A percentile compares a stretch with the other conserved stretches of the same genome.
These are phyloP conservation scores for Artemisia annua DNA, from an alignment of 129 eudicot genomes.

Conservation along the genomic window DNA sequence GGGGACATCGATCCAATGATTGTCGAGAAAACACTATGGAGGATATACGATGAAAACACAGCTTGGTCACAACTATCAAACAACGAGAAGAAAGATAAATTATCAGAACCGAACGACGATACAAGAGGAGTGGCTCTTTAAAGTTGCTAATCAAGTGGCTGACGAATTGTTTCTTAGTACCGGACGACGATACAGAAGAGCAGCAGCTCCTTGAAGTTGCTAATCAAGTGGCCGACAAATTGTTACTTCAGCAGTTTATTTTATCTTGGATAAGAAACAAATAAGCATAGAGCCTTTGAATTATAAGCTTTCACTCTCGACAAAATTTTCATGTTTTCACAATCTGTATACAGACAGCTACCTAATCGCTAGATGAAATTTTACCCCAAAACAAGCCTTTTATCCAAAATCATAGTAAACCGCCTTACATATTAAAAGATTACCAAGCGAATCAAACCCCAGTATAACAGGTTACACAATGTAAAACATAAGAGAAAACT, in stretches of 20 bases:
- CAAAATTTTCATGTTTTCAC: not conserved
- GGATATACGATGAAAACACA: slow-evolving; percentile 70
- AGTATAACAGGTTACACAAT: not conserved
- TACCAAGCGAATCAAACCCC: not conserved
- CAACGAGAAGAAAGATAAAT: not conserved
- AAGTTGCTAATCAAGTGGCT: slow-evolving; percentile 38
- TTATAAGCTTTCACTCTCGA: not conserved
- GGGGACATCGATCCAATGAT: slow-evolving; percentile 76
- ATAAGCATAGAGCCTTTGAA: slow-evolving; percentile 9
- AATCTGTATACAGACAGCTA: not conserved
- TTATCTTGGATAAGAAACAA: not conserved
- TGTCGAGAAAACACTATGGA: slow-evolving; percentile 59
- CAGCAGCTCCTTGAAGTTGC: slow-evolving; percentile 61
- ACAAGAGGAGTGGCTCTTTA: slow-evolving; percentile 48
- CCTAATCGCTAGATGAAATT: slow-evolving; percentile 17
- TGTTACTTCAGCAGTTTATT: not conserved
- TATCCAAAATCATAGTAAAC: not conserved
- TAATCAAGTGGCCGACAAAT: slow-evolving; percentile 20
- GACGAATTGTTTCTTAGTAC: not conserved
- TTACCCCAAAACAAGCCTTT: not conserved
- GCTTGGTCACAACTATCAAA: slow-evolving; percentile 25
- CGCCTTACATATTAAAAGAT: not conserved
- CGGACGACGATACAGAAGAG: not conserved
- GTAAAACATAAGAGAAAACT: not conserved
- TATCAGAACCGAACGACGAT: not conserved